Conservation (phyloP, 2,329 filamentous ascomycete genomes). For the Hypoxylon sp. region DNA sequence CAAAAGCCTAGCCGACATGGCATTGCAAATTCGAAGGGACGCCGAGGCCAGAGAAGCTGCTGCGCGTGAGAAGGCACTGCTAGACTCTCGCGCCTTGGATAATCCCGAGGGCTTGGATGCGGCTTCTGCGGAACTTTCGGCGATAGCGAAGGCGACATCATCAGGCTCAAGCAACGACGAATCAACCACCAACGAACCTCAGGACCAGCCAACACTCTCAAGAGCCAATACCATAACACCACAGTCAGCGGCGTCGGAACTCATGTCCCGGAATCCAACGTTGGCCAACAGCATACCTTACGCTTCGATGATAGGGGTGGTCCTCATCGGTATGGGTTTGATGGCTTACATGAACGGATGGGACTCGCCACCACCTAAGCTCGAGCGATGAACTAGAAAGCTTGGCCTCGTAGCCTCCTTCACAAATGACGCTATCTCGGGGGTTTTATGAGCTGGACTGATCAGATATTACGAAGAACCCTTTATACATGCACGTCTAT, state of each 20-base stretch:
- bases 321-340: slow-evolving; percentile 79
- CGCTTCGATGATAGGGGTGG: slow-evolving; percentile 82
- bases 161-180: slow-evolving; percentile 39
- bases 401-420: neutral
- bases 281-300: slow-evolving; percentile 72
- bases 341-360: slow-evolving; percentile 90
- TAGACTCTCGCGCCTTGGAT: slow-evolving; percentile 44
- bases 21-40: slow-evolving; percentile 78
- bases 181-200: slow-evolving; percentile 45
- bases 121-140: slow-evolving; percentile 28
- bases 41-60: slow-evolving; percentile 61
- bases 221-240: slow-evolving; percentile 60
- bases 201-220: slow-evolving; percentile 55
- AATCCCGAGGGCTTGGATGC: slow-evolving; percentile 30
- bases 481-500: slow-evolving; percentile 27
- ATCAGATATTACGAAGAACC: slow-evolving; percentile 9
- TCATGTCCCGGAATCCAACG: slow-evolving; percentile 53
- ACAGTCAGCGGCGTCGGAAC: slow-evolving; percentile 50
- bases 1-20: slow-evolving; percentile 85
- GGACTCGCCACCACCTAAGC: slow-evolving; percentile 61
- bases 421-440: neutral
- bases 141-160: slow-evolving; percentile 31
- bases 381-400: slow-evolving; percentile 34
- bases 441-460: neutral
- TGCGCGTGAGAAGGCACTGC: slow-evolving; percentile 51